Base-by-base conservation (phyloP, 495 filamentous ascomycete species). In the Podospora anserina region DNA sequence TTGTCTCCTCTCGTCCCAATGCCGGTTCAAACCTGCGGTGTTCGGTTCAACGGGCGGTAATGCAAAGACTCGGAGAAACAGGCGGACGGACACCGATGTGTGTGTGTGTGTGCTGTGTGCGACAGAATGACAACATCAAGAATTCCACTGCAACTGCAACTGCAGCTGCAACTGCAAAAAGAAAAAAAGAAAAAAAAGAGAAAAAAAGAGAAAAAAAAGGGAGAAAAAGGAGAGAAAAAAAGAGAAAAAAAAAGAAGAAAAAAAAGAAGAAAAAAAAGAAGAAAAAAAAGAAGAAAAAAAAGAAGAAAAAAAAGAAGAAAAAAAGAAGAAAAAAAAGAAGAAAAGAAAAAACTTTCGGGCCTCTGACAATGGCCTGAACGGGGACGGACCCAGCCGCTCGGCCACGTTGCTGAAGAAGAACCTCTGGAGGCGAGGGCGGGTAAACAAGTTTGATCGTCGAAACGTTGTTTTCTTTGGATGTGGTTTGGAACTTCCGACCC, bases 361-460 rank as follows among this genome's bases (percentile, higher is more conserved):
- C 30, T 32, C 30, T 32, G 30, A 6, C 3, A 32, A 32, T 49
- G 39, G 39, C 9, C 39, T 32, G 39, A 3, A 49, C 39, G 39
- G 39, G 13, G 15, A 49, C 39, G 15, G 39, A 49, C 39, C 39
- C 39, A 16, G 23, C 19, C 56, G 23, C n/a, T 58, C 56, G 56
- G 23, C 19, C 56, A 27, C 19, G 19, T 6, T 20, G 23, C 4
- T 20, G 23, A 58, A 58, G 56, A 58, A 23, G 23, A 23, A 2
- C 23, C 23, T 20, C 20, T 27, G 56, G 15, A 20, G 56, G 23
- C 56, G 56, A 20, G 54, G 54, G 54, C 54, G 16, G 54, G 54
- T 56, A 56, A 56, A 20, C 56, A 19, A 18, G 56, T 70, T 67
- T 70, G 69, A 67, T 65, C 55, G 19, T 32, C 62, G 69, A 70